phyloP scores from a whole-genome alignment of 345 rosid species.

The Isatis tinctoria region DNA sequence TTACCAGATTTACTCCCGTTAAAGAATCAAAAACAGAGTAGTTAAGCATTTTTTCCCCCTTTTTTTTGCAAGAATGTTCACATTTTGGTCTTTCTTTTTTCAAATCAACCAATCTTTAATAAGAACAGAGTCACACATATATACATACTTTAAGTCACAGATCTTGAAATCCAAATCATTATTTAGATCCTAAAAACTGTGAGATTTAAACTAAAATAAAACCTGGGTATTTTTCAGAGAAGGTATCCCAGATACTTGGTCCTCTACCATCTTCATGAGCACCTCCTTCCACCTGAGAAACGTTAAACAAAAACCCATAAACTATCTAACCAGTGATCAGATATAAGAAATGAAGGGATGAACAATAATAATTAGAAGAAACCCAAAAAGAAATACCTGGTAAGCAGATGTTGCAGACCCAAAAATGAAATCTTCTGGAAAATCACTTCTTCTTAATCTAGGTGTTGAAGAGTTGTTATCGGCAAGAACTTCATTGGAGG shows the following conservation, averaged over 20 bases:
- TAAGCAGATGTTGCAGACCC: slow-evolving; percentile 44
- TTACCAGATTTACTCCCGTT: not conserved
- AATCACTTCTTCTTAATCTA: slow-evolving; percentile 18
- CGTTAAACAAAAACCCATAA: not conserved
- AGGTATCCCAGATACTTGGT: slow-evolving; percentile 45
- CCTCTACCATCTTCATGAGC: slow-evolving; percentile 52
- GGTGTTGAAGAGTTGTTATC: slow-evolving; percentile 8
- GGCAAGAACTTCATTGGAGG: slow-evolving; percentile 20
- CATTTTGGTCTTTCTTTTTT: not conserved
- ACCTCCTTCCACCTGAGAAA: slow-evolving; percentile 39
- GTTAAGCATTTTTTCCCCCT: not conserved
- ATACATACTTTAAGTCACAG: too few relatives aligned
- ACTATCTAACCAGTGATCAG: not conserved
- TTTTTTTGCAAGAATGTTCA: not conserved
- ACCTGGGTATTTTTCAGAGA: slow-evolving; percentile 36
- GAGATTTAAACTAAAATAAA: too few relatives aligned
- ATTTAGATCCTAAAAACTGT: too few relatives aligned
- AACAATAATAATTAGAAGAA: not conserved
- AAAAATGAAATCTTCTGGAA: slow-evolving; percentile 37
- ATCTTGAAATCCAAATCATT: too few relatives aligned
- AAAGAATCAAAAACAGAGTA: slow-evolving; percentile 3
- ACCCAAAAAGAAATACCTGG: slow-evolving; percentile 17
- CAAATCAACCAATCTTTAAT: not conserved
- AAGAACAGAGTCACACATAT: not conserved
- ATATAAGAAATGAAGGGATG: not conserved